Percentiles rank a stretch among this genome's conserved stretches.
These are phyloP conservation scores for Saitoella complicata DNA, from an alignment of 805 yeast species.

Conservation along the genomic window DNA sequence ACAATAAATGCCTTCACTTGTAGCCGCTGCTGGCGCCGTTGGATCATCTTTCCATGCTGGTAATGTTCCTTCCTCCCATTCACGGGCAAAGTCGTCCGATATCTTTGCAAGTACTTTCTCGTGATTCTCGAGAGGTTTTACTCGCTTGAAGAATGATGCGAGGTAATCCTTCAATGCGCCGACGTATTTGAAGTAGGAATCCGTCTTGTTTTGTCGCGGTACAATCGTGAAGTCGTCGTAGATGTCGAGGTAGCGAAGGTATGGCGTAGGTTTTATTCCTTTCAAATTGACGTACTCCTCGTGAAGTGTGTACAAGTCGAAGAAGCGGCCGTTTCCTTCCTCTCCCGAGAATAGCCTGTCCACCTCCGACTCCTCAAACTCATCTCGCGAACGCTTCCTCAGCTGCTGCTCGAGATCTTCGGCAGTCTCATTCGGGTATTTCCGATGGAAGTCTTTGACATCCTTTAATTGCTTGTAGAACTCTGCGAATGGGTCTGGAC, in stretches of 20 bases:
- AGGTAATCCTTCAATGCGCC: conserved; percentile 34
- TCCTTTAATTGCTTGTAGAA: conserved; percentile 26
- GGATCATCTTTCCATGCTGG: conserved; percentile 8
- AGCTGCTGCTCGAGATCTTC: conserved; percentile 15
- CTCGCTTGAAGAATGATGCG: conserved; percentile 28
- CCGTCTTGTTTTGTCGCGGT: conserved; percentile 14
- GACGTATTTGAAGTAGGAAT: conserved; percentile 31
- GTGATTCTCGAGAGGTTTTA: conserved; percentile 33
- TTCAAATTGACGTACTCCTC: conserved; percentile 36
- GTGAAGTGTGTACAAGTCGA: conserved; percentile 42
- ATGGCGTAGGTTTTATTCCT: conserved; percentile 23
- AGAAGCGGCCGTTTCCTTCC: conserved; percentile 47
- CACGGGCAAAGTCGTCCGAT: conserved; percentile 16
- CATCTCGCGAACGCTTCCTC: conserved; percentile 26
- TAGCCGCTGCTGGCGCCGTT: conserved; percentile 2
- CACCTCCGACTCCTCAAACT: conserved; percentile 33
- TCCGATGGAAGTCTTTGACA: conserved; percentile 21
- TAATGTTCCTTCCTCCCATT: conserved; percentile 14
- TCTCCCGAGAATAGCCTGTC: conserved; percentile 37
- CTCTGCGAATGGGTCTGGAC: conserved; percentile 17
- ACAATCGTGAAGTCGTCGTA: conserved; percentile 27
- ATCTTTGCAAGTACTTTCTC: conserved; percentile 19
- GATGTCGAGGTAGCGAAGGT: conserved; percentile 34
- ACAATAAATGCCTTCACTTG: conserved; percentile 31
- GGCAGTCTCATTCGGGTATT: conserved; percentile 19